Base-by-base conservation (phyloP, 495 filamentous ascomycete species). In the Xylaria nigripes region DNA sequence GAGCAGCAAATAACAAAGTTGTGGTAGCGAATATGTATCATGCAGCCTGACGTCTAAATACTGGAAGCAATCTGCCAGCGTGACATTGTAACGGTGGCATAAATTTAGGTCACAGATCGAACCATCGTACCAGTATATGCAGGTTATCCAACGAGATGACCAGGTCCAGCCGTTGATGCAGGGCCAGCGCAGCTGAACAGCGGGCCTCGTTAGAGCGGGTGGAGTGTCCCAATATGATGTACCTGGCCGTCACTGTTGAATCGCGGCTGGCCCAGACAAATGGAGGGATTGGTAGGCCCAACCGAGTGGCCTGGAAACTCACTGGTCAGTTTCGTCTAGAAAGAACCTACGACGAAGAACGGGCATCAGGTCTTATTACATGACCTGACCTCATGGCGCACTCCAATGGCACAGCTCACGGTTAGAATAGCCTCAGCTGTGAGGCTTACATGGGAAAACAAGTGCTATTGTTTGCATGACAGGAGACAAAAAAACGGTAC, bases 311-410 rank as follows among this genome's bases (percentile, higher is more conserved):
- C 57, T 50, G 34, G 29, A 57, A 55, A 55, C 51, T 62, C 45
- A 67, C 59, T 67, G 64, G 61, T 57, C 44, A 42, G 47, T 61
- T 52, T 53, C 9, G 9, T 8, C 32, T 36, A 13, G 2, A 12
- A 6, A 12, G 13, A 12, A 36, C 2, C 45, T 45, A 60, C 34
- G 40, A 52, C 52, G 48, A 41, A 59, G 36, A 34, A 36, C 32
- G 32, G 13, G 2, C 6, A 36, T 36, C 32, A 36, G 32, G 4
- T 2, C 10, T 36, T 5, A 5, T 8, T 59, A 70, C 67, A 69
- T 70, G 63, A 68, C 67, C 70, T 68, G 67, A 72, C 64, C 62
- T 67, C 55, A 55, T 48, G 59, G 62, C 48, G 57, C 57, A 64
- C 55, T 47, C 51, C 36, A 18, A 45, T 55, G 45, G 25, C 29